Percentiles rank a stretch among this genome's conserved stretches.
Evolutionary conservation across 805 yeast species (phyloP).

Genomic region (Suhomyces canberraensis): DNA sequence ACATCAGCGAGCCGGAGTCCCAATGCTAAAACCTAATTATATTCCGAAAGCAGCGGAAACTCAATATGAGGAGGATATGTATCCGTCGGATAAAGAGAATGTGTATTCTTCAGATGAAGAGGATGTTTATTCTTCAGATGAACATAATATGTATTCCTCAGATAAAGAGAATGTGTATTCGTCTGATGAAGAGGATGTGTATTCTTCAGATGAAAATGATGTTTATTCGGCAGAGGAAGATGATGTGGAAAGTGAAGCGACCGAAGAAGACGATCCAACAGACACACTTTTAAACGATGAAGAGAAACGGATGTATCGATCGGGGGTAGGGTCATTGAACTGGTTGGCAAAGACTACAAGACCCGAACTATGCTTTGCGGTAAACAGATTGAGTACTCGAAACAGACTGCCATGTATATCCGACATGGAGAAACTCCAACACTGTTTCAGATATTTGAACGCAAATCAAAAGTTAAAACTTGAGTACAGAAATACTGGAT

Average conservation of each 20-base stretch:
- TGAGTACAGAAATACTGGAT: too few species aligned
- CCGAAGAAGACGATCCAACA: not conserved
- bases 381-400: not conserved
- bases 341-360: not conserved
- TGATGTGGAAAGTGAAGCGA: not conserved
- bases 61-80: too few species aligned
- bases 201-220: not conserved
- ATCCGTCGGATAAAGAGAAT: not conserved
- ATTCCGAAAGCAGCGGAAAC: too few species aligned
- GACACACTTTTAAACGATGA: not conserved
- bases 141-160: too few species aligned
- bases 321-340: not conserved
- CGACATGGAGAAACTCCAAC: not conserved
- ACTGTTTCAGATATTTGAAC: not conserved
- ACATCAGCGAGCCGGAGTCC: too few species aligned
- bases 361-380: not conserved
- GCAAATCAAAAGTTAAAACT: too few species aligned
- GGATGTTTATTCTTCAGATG: not conserved
- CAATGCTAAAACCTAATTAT: too few species aligned
- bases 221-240: not conserved
- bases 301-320: not conserved
- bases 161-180: not conserved
- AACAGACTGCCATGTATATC: not conserved
- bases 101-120: not conserved
- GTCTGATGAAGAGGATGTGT: not conserved